phyloP scores from a whole-genome alignment of 2,329 filamentous ascomycete species.

The Ascochyta pisi region DNA sequence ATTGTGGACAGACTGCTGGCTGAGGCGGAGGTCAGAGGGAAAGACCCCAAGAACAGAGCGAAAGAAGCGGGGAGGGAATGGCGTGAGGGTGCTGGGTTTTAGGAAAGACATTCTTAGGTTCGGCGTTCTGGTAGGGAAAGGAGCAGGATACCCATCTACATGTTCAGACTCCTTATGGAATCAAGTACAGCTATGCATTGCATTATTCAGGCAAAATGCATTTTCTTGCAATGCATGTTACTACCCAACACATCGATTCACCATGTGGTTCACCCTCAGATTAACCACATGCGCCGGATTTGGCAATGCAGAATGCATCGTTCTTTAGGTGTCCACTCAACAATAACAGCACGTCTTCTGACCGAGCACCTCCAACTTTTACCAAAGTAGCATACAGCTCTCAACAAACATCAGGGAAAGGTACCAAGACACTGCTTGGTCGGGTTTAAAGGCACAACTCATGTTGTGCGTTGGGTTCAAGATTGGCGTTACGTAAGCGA shows the following conservation, averaged over 20 bases:
- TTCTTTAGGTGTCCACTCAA: conserved; percentile 1
- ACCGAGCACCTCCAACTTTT: no score
- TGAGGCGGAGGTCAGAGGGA: conserved; percentile 59
- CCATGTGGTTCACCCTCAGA: neutral
- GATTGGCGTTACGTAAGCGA: conserved; percentile 7
- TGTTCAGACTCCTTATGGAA: neutral
- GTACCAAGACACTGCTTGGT: neutral
- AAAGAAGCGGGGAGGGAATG: conserved; percentile 61
- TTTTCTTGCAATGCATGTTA: neutral
- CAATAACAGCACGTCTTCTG: neutral
- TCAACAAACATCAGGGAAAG: neutral
- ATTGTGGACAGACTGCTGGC: conserved; percentile 52
- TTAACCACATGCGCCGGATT: conserved; percentile 1
- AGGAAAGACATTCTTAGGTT: conserved; percentile 18
- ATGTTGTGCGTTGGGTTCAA: neutral
- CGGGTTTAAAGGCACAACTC: neutral
- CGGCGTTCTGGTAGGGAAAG: conserved; percentile 2
- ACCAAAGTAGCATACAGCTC: neutral
- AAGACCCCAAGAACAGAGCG: conserved; percentile 60
- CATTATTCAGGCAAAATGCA: neutral
- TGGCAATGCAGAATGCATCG: conserved; percentile 9
- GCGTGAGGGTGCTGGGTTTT: conserved; percentile 64
- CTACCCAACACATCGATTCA: neutral
- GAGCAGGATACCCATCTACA: conserved; percentile 1
- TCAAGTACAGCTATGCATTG: neutral